Evolutionary conservation across 805 yeast species (phyloP).

Genomic region (Scheffersomyces ergatensis): DNA sequence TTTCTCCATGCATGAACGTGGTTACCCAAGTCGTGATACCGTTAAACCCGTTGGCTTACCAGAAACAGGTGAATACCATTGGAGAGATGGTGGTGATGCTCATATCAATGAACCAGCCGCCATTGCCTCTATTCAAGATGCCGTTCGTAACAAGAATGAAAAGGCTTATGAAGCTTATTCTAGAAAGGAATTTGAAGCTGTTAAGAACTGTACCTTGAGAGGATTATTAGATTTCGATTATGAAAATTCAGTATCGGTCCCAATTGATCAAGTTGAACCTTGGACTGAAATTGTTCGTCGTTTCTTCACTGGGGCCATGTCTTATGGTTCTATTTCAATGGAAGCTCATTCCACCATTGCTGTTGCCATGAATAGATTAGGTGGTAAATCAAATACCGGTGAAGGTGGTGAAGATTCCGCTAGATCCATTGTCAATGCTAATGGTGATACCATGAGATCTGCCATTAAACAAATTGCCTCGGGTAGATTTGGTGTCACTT

Average conservation of each 20-base stretch:
- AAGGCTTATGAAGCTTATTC: slow-evolving; percentile 88
- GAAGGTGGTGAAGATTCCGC: slow-evolving; percentile 99
- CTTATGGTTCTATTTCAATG: slow-evolving; percentile 97
- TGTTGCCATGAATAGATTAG: slow-evolving; percentile 96
- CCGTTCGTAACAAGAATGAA: slow-evolving; percentile 96
- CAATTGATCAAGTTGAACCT: slow-evolving; percentile 97
- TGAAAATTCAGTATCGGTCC: slow-evolving; percentile 68
- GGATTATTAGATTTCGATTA: slow-evolving; percentile 91
- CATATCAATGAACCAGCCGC: slow-evolving; percentile 95
- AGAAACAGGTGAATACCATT: slow-evolving; percentile 95
- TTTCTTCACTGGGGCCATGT: slow-evolving; percentile 99
- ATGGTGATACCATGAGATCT: slow-evolving; percentile 98
- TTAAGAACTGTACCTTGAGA: slow-evolving; percentile 88
- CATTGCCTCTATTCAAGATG: slow-evolving; percentile 93
- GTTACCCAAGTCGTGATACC: slow-evolving; percentile 76
- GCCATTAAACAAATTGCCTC: slow-evolving; percentile 97
- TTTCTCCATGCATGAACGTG: slow-evolving; percentile 87
- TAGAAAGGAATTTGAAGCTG: slow-evolving; percentile 87
- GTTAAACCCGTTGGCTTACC: slow-evolving; percentile 74
- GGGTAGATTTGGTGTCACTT: slow-evolving; percentile 97
- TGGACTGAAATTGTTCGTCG: slow-evolving; percentile 99
- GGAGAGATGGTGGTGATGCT: slow-evolving; percentile 98
- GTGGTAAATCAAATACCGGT: slow-evolving; percentile 98
- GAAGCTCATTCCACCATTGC: slow-evolving; percentile 98
- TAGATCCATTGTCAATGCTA: slow-evolving; percentile 71